Base-by-base conservation (phyloP, 768 basidiomycete species). In the Epithele typhae region DNA sequence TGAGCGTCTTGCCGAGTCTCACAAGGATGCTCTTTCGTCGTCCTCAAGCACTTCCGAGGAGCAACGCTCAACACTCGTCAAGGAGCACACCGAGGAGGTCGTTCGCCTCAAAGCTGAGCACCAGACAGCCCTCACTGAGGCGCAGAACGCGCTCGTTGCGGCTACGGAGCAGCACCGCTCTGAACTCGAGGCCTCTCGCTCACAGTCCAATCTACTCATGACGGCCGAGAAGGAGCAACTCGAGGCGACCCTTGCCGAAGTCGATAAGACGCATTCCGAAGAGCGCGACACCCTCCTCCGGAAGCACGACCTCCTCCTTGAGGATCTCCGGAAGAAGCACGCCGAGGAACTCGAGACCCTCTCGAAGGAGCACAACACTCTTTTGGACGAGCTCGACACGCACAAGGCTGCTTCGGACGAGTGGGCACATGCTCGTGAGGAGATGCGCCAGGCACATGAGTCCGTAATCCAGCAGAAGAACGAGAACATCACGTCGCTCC, bases 381-480 rank as follows among this genome's bases (percentile, higher is more conserved):
- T 76, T 10, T 32, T 60, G 10, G 56, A 82, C 70, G 82, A 91
- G 57, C 74, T 81, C 43, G 70, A 76, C 27, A 67, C 75, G 5
- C 71, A 72, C 52, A 72, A 83, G 49, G 68, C 65, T 23, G 62
- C 68, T 8, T 60, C 77, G 61, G 51, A 77, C 73, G 68, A 77
- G 45, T 57, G 68, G 30, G 53, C 52, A 2, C 50, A 55, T 22
- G 59, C 66, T n/a, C 68, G 60, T 30, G 68, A 65, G 36, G 55
- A 67, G 50, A 53, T 52, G 18, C 62, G 59, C 24, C 45, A 35
- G 9, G 40, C 55, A 18, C 70, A 70, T 49, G 65, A 79, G 50
- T 61, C 66, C 27, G 68, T 71, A 1, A 43, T 87, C 25, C 63
- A 64, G 19, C 73, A 82, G 59, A 85, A 85, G 59, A 55, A 68